phyloP scores from a whole-genome alignment of 1,284 basidiomycete genomes.

The Lentinus polychrous region DNA sequence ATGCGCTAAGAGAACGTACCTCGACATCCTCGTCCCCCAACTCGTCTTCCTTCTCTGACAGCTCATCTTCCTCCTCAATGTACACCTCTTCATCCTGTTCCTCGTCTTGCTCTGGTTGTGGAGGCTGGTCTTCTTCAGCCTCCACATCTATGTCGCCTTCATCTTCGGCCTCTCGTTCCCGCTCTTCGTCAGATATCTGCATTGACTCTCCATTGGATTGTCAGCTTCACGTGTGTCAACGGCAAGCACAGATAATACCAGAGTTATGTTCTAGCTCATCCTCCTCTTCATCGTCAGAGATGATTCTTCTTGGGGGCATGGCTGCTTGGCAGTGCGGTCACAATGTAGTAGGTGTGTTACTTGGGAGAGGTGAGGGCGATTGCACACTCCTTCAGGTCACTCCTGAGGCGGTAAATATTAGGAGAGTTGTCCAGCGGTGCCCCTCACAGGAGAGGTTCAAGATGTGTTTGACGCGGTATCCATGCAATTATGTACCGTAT shows the following conservation, averaged over 20 bases:
- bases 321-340: too few relatives aligned
- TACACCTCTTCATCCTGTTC: conserved; percentile 21
- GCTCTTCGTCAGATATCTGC: conserved; percentile 19
- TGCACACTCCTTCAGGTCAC: too few relatives aligned
- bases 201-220: conserved; percentile 7
- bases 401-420: too few relatives aligned
- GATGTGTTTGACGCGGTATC: too few relatives aligned
- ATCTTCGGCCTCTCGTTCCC: conserved; percentile 16
- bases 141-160: conserved; percentile 23
- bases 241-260: conserved; percentile 15
- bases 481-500: too few relatives aligned
- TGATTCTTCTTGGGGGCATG: conserved; percentile 1
- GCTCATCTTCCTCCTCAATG: conserved; percentile 27
- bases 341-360: too few relatives aligned
- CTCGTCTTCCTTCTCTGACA: conserved; percentile 23
- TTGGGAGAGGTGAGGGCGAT: too few relatives aligned
- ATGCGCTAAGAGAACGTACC: conserved; percentile 13
- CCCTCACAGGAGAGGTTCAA: too few relatives aligned
- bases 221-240: not conserved
- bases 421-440: too few relatives aligned
- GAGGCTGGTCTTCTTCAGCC: conserved; percentile 23
- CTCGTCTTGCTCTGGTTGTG: conserved; percentile 15
- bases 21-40: conserved; percentile 29
- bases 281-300: conserved; percentile 15
- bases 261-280: conserved; percentile 14